These are phyloP conservation scores for Argentina anserina DNA, from an alignment of 306 rosid genomes.

Conservation along the genomic window DNA sequence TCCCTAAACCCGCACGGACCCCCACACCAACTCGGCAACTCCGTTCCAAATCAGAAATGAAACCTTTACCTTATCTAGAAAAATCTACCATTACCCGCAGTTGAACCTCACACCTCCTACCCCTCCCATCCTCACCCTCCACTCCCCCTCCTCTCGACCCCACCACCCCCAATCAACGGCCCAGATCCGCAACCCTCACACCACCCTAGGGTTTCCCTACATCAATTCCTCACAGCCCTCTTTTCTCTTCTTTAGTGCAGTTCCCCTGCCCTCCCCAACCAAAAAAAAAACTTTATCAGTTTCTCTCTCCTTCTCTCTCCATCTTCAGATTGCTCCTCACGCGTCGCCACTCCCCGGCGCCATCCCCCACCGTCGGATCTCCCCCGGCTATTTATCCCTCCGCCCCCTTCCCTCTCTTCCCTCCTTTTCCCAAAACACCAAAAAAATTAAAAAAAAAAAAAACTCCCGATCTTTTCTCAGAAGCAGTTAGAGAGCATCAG, in stretches of 20 bases:
- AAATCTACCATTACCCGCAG: neutral
- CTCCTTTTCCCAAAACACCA: conserved; percentile 4
- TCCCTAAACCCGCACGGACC: neutral
- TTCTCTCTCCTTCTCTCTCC: neutral
- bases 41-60: neutral
- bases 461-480: neutral
- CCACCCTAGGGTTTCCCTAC: conserved; percentile 52
- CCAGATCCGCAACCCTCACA: neutral
- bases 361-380: conserved; percentile 38
- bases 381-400: conserved; percentile 42
- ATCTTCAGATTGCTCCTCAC: conserved; percentile 7
- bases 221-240: conserved; percentile 11
- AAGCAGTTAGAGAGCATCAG: conserved; percentile 14
- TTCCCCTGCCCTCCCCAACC: conserved; percentile 29
- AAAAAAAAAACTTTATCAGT: neutral
- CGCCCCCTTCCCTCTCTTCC: conserved; percentile 95
- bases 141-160: neutral
- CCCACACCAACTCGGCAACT: neutral
- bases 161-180: conserved; percentile 14
- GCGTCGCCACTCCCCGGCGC: conserved; percentile 50
- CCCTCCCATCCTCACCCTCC: conserved; percentile 8
- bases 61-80: conserved; percentile 4
- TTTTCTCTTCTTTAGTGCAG: conserved; percentile 23
- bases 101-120: neutral
- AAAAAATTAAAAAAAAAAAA: neutral